Percentiles rank a stretch among this genome's conserved stretches.
phyloP scores from a whole-genome alignment of 331 rosid genomes.

The Quercus lobata region DNA sequence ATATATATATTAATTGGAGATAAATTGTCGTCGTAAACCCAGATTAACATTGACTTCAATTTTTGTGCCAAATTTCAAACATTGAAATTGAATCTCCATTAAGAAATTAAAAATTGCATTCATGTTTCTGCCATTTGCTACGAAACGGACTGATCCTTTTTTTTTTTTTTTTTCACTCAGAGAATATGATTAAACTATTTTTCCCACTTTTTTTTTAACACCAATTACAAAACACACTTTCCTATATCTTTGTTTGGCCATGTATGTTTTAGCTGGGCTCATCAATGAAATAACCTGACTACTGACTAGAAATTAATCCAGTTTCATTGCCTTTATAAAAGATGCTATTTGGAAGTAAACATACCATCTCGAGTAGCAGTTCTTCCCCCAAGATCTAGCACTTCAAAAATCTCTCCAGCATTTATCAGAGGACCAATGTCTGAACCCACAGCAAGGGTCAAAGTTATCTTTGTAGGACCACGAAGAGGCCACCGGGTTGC shows the following conservation, averaged over 20 bases:
- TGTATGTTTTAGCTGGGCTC: background rate
- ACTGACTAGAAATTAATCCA: background rate
- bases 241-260: background rate
- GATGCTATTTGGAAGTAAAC: conserved; percentile 16
- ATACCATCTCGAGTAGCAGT: conserved; percentile 83
- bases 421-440: conserved; percentile 67
- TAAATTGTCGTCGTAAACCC: background rate
- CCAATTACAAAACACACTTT: background rate
- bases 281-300: background rate
- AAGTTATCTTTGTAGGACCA: conserved; percentile 56
- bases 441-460: conserved; percentile 57
- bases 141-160: background rate
- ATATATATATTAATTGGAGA: background rate
- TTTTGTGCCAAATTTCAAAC: background rate
- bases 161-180: no score
- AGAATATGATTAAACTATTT: background rate
- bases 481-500: conserved; percentile 78
- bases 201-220: no score
- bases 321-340: background rate
- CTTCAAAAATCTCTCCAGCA: conserved; percentile 69
- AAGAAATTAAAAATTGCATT: background rate
- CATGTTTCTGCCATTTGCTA: background rate
- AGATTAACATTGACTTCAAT: background rate
- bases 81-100: background rate
- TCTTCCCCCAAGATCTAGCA: conserved; percentile 59